These are phyloP conservation scores for Arctium lappa DNA, from an alignment of 129 eudicot species.

Conservation along the genomic window DNA sequence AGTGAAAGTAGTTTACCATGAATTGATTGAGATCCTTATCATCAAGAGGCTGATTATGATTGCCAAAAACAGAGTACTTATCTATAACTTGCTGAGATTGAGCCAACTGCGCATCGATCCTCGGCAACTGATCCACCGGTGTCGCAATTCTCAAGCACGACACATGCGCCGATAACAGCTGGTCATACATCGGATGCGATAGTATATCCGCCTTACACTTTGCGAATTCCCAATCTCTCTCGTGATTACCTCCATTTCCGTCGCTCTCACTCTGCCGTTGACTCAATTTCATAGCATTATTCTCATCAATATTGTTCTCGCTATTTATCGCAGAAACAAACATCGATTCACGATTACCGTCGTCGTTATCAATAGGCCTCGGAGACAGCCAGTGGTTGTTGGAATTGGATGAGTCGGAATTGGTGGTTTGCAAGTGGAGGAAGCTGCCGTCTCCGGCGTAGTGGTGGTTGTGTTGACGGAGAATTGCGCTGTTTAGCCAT, in stretches of 20 bases:
- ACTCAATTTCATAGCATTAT: constrained; percentile 35
- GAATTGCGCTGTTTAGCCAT: constrained; percentile 61
- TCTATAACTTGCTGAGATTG: constrained; percentile 63
- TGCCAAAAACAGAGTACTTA: constrained; percentile 56
- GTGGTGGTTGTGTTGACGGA: constrained; percentile 46
- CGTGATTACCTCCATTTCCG: constrained; percentile 17
- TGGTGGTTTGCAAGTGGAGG: constrained; percentile 47
- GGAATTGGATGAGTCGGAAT: constrained; percentile 53
- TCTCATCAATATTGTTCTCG: constrained; percentile 28
- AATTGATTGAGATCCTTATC: constrained; percentile 88
- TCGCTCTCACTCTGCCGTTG: constrained; percentile 35
- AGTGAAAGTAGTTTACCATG: constrained; percentile 47
- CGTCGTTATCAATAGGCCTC: constrained; percentile 38
- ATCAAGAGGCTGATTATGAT: constrained; percentile 54
- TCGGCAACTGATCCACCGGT: constrained; percentile 88
- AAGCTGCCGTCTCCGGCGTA: constrained; percentile 31
- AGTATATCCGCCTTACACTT: constrained; percentile 81
- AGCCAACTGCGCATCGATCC: constrained; percentile 85
- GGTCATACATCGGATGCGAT: constrained; percentile 74
- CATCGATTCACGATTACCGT: constrained; percentile 35
- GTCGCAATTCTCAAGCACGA: constrained; percentile 84
- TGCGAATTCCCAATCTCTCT: constrained; percentile 57
- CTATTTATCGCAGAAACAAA: constrained; percentile 19
- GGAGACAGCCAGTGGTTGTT: constrained; percentile 68
- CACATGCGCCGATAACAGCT: constrained; percentile 76